Conservation (phyloP, 768 basidiomycete species). For the Fistulinella prunicolor region DNA sequence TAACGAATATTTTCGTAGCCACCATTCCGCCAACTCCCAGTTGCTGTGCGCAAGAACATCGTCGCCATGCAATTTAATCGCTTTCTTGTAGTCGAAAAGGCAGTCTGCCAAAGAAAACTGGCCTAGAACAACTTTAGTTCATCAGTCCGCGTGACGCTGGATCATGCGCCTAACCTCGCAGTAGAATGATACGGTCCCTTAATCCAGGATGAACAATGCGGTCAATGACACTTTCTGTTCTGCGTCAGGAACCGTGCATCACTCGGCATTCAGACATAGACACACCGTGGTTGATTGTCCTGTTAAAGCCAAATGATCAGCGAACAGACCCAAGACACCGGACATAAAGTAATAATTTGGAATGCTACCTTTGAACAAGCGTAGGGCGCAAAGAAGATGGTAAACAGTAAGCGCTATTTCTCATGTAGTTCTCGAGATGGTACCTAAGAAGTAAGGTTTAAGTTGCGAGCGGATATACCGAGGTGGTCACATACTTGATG, state of each 20-base stretch:
- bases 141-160: neutral
- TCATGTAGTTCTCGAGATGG: slow-evolving; percentile 86
- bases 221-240: slow-evolving; percentile 85
- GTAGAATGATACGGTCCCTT: slow-evolving; percentile 85
- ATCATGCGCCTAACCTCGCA: slow-evolving; percentile 56
- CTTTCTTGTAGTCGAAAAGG: slow-evolving; percentile 65
- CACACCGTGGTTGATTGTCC: slow-evolving; percentile 82
- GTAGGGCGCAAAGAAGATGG: slow-evolving; percentile 88
- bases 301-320: slow-evolving; percentile 30
- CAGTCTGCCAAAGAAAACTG: slow-evolving; percentile 81
- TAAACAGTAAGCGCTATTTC: slow-evolving; percentile 82
- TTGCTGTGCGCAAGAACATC: slow-evolving; percentile 87
- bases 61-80: slow-evolving; percentile 80
- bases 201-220: slow-evolving; percentile 86
- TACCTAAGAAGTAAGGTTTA: slow-evolving; percentile 48
- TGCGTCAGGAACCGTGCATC: slow-evolving; percentile 6
- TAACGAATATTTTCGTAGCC: slow-evolving; percentile 79
- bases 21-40: slow-evolving; percentile 86
- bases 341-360: slow-evolving; percentile 10
- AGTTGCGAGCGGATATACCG: neutral
- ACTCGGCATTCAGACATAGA: slow-evolving; percentile 6
- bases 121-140: slow-evolving; percentile 39
- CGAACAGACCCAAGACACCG: neutral
- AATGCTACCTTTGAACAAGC: slow-evolving; percentile 79
- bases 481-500: slow-evolving; percentile 53